Evolutionary conservation across 441 rosid species (phyloP).

Genomic region (Erysimum pusillum): DNA sequence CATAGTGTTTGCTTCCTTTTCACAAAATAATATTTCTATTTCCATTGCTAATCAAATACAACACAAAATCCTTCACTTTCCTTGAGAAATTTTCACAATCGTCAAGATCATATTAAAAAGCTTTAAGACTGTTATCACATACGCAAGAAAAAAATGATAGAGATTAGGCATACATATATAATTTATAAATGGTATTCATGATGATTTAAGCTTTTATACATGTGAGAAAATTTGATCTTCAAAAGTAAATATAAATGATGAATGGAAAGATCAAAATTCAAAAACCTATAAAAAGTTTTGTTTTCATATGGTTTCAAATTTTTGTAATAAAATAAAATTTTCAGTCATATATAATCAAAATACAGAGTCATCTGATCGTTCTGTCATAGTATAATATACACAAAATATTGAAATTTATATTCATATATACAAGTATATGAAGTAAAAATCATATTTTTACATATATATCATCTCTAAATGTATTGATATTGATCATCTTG

Average conservation of each 20-base stretch:
- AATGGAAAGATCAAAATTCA: background rate
- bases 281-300: background rate
- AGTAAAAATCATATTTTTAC: background rate
- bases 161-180: background rate
- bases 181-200: background rate
- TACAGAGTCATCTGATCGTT: conserved; percentile 13
- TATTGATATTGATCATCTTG: conserved; percentile 6
- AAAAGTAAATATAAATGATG: background rate
- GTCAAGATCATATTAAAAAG: no score
- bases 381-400: background rate
- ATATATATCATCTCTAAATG: conserved; percentile 22
- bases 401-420: conserved; percentile 3
- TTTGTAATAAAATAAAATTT: background rate
- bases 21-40: background rate
- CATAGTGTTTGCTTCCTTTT: background rate
- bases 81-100: background rate
- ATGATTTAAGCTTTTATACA: conserved; percentile 3
- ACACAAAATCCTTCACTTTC: background rate
- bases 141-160: background rate
- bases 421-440: background rate
- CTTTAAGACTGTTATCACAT: background rate
- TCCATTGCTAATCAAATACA: conserved; percentile 4
- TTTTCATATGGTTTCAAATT: background rate
- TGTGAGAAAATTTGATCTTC: background rate
- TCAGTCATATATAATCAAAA: background rate